These are phyloP conservation scores for Suillus discolor DNA, from an alignment of 768 basidiomycete genomes.

Conservation along the genomic window DNA sequence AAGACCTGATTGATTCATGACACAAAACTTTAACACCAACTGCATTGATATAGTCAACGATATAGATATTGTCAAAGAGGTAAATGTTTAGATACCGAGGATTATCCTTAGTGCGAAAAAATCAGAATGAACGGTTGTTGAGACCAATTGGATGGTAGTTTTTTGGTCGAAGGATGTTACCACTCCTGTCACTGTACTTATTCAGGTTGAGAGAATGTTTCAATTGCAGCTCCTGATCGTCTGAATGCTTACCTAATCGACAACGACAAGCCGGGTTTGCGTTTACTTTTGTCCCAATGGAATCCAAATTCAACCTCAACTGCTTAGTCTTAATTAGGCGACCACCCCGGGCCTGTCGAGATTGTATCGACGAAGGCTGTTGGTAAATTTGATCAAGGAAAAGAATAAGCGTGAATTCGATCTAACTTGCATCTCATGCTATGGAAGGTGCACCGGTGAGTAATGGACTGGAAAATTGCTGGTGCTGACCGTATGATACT, in stretches of 20 bases:
- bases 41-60: background rate
- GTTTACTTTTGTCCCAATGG: too few species aligned
- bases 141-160: background rate
- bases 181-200: background rate
- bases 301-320: too few species aligned
- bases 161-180: background rate
- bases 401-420: too few species aligned
- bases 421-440: too few species aligned
- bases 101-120: background rate
- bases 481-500: too few species aligned
- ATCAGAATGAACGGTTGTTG: background rate
- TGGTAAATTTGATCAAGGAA: too few species aligned
- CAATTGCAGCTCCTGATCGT: background rate
- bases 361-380: too few species aligned
- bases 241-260: background rate
- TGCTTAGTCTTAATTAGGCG: too few species aligned
- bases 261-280: too few species aligned
- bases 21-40: background rate
- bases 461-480: too few species aligned
- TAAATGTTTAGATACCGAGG: background rate
- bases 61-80: background rate
- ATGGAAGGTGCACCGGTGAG: too few species aligned
- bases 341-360: too few species aligned
- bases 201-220: background rate
- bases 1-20: slow-evolving; percentile 30